Evolutionary conservation across 2,329 filamentous ascomycete genomes (phyloP).

Genomic region (Penicillium fuscoglaucum): DNA sequence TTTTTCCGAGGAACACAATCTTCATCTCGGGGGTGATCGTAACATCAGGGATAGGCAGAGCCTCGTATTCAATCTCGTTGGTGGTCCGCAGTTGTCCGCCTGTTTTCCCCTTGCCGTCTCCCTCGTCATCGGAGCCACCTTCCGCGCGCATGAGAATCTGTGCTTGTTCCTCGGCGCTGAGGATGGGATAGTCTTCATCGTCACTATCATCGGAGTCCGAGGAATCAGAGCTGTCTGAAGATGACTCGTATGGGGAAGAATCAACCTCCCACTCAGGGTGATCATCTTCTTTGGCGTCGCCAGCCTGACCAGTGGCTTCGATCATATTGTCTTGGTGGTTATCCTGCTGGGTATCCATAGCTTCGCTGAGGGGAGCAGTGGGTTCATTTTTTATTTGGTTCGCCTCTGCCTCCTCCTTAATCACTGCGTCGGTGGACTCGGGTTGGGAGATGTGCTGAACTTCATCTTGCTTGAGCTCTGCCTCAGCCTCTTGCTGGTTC

Average conservation of each 20-base stretch:
- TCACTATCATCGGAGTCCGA: slow-evolving; percentile 60
- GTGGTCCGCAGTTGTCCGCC: slow-evolving; percentile 67
- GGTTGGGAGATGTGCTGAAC: not conserved
- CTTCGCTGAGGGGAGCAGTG: slow-evolving; percentile 15
- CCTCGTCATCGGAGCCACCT: slow-evolving; percentile 75
- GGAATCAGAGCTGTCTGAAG: slow-evolving; percentile 58
- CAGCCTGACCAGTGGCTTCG: slow-evolving; percentile 5
- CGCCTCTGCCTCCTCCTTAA: slow-evolving; percentile 2
- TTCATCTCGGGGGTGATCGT: slow-evolving; percentile 74
- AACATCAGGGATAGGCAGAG: slow-evolving; percentile 73
- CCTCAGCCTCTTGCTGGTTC: not conserved
- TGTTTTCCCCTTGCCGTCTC: slow-evolving; percentile 52
- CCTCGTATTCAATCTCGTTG: slow-evolving; percentile 70
- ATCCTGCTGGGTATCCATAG: slow-evolving; percentile 32
- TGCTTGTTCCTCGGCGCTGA: slow-evolving; percentile 80
- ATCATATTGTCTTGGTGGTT: slow-evolving; percentile 7
- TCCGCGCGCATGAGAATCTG: slow-evolving; percentile 83
- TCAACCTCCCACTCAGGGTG: slow-evolving; percentile 83
- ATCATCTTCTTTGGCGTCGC: slow-evolving; percentile 45
- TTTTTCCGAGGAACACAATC: slow-evolving; percentile 70
- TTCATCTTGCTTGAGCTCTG: not conserved
- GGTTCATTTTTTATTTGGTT: not conserved
- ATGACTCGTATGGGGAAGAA: slow-evolving; percentile 73
- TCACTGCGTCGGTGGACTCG: not conserved
- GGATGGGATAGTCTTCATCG: slow-evolving; percentile 65